phyloP scores from a whole-genome alignment of 2,329 filamentous ascomycete species.

The Ophiostoma triangulosporum region DNA sequence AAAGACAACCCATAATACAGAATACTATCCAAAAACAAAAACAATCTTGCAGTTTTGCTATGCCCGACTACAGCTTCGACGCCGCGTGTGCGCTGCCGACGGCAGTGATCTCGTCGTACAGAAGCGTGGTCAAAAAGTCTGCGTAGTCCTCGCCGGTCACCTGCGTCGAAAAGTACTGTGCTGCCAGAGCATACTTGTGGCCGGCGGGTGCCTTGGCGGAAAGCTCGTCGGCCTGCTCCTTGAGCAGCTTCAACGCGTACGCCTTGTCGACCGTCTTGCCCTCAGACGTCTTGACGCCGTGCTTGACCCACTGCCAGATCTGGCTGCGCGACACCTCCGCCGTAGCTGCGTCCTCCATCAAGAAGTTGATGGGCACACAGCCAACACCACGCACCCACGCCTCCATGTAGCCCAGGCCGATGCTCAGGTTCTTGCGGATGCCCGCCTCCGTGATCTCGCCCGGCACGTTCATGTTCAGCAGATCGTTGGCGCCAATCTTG shows the following conservation, averaged over 20 bases:
- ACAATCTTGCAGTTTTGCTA: neutral
- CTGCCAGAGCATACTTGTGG: constrained; percentile 83
- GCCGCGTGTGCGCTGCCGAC: constrained; percentile 47
- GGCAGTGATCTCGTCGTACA: constrained; percentile 80
- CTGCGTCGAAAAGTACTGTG: constrained; percentile 84
- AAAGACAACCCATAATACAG: neutral
- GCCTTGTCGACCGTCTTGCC: constrained; percentile 89
- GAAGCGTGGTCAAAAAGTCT: constrained; percentile 78
- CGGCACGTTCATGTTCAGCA: constrained; percentile 96
- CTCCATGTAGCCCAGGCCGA: constrained; percentile 96
- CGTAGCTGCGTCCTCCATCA: constrained; percentile 81
- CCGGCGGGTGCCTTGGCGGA: constrained; percentile 64
- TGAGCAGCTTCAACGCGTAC: constrained; percentile 74
- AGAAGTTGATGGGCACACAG: constrained; percentile 53
- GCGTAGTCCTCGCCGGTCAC: constrained; percentile 96
- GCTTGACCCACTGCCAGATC: constrained; percentile 88
- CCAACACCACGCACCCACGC: constrained; percentile 91
- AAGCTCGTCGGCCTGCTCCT: constrained; percentile 71
- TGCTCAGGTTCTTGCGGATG: constrained; percentile 95
- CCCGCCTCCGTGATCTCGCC: constrained; percentile 85
- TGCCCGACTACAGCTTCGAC: constrained; percentile 43
- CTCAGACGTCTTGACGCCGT: constrained; percentile 62
- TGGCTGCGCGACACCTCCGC: constrained; percentile 91
- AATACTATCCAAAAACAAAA: neutral
- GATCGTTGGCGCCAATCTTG: constrained; percentile 69